These are phyloP conservation scores for Phytophthora rubi DNA, from an alignment of 352 stramenopile genomes.

Conservation along the genomic window DNA sequence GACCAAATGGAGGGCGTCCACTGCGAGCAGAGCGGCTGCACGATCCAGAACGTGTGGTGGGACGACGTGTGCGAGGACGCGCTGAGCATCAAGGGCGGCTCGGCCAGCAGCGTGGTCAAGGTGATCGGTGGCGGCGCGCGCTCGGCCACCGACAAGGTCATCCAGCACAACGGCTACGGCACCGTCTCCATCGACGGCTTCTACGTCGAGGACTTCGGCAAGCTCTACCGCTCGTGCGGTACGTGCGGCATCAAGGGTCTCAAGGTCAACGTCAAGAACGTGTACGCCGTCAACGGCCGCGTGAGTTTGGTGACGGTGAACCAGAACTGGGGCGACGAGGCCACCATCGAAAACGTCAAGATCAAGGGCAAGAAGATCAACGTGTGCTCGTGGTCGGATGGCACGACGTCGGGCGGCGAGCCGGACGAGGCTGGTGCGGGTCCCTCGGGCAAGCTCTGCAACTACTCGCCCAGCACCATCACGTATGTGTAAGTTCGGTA, in stretches of 20 bases:
- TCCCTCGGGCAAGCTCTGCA: slow-evolving; percentile 29
- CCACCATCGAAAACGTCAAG: slow-evolving; percentile 51
- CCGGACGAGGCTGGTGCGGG: slow-evolving; percentile 24
- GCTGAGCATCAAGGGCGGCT: slow-evolving; percentile 48
- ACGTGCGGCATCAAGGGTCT: slow-evolving; percentile 24
- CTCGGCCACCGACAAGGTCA: slow-evolving; percentile 25
- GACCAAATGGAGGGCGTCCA: slow-evolving; percentile 39
- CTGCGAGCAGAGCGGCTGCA: slow-evolving; percentile 32
- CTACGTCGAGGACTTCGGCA: slow-evolving; percentile 32
- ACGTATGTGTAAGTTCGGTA: slow-evolving; percentile 17
- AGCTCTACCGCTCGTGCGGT: slow-evolving; percentile 30
- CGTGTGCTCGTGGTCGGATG: slow-evolving; percentile 31
- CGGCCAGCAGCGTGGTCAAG: slow-evolving; percentile 33
- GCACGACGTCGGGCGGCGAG: slow-evolving; percentile 25
- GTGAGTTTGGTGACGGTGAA: slow-evolving; percentile 50
- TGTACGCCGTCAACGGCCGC: slow-evolving; percentile 28
- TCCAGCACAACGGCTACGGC: slow-evolving; percentile 31
- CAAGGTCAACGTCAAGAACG: slow-evolving; percentile 35
- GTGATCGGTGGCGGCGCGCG: slow-evolving; percentile 39
- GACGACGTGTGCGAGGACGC: slow-evolving; percentile 49
- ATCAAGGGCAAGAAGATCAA: slow-evolving; percentile 41
- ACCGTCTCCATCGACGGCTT: slow-evolving; percentile 32
- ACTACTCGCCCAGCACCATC: slow-evolving; percentile 35
- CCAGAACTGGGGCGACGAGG: slow-evolving; percentile 48
- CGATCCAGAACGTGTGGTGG: slow-evolving; percentile 34